Conservation (phyloP, 805 yeast genomes). For the Candida sithepensis region DNA sequence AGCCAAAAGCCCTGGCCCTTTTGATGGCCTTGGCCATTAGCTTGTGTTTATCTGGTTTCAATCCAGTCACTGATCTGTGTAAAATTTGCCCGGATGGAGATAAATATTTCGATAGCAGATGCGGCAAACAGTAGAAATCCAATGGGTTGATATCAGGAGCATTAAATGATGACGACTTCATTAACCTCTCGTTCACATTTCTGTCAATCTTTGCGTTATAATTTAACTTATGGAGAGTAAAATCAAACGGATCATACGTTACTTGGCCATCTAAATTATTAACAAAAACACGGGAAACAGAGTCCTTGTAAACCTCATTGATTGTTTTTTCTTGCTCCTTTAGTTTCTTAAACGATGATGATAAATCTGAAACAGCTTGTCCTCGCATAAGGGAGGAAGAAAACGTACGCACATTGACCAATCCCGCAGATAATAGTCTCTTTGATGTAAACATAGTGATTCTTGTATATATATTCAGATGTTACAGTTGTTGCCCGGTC, state of each 20-base stretch:
- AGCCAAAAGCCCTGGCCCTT: slow-evolving; percentile 76
- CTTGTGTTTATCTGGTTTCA: slow-evolving; percentile 63
- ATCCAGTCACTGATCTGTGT: slow-evolving; percentile 69
- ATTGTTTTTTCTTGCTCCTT: slow-evolving; percentile 20
- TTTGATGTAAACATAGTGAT: background rate
- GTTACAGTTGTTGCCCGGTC: no score
- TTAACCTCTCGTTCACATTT: slow-evolving; percentile 16
- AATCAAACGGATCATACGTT: slow-evolving; percentile 80
- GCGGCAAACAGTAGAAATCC: slow-evolving; percentile 71
- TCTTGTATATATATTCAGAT: no score
- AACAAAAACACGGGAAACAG: slow-evolving; percentile 35
- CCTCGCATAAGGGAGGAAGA: slow-evolving; percentile 8
- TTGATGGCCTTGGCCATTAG: slow-evolving; percentile 71
- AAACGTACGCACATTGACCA: slow-evolving; percentile 5
- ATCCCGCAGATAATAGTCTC: background rate
- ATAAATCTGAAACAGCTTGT: slow-evolving; percentile 11
- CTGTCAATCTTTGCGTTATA: slow-evolving; percentile 39
- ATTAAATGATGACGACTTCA: slow-evolving; percentile 31
- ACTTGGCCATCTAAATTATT: slow-evolving; percentile 47
- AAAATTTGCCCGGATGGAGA: slow-evolving; percentile 72
- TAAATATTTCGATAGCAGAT: slow-evolving; percentile 59
- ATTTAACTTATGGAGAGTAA: slow-evolving; percentile 54
- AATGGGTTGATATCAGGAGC: slow-evolving; percentile 57
- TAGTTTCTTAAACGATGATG: slow-evolving; percentile 18
- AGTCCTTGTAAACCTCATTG: slow-evolving; percentile 19